phyloP scores from a whole-genome alignment of 768 basidiomycete species.

The Lactarius indigo region DNA sequence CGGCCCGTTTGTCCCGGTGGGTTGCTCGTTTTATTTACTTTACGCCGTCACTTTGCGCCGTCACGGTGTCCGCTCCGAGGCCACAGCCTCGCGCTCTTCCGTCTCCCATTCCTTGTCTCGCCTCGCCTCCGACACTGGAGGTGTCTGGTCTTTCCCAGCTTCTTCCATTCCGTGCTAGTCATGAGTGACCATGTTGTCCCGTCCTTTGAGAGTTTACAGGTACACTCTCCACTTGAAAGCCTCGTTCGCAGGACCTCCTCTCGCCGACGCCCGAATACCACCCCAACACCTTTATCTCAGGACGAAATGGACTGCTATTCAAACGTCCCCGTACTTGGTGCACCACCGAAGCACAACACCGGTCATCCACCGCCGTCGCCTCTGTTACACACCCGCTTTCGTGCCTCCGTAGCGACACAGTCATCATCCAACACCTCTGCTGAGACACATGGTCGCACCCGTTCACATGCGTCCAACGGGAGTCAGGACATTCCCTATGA shows the following conservation, averaged over 20 bases:
- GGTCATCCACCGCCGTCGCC: conserved; percentile 40
- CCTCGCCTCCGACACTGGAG: conserved; percentile 1
- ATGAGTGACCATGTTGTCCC: conserved; percentile 14
- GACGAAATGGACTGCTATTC: background rate
- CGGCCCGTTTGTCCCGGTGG: background rate
- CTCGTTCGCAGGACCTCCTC: conserved; percentile 54
- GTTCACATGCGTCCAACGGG: conserved; percentile 19
- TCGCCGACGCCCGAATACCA: conserved; percentile 33
- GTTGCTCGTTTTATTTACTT: too few species aligned
- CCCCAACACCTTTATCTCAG: conserved; percentile 9
- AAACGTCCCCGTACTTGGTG: conserved; percentile 15
- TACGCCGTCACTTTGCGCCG: too few species aligned
- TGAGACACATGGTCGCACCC: conserved; percentile 15
- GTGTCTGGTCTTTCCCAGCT: background rate
- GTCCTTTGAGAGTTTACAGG: conserved; percentile 28
- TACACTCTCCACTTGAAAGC: conserved; percentile 55
- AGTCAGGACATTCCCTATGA: conserved; percentile 26
- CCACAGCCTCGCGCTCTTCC: background rate
- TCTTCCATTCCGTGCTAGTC: background rate
- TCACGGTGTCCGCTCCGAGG: background rate
- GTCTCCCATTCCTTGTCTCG: background rate
- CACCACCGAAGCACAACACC: conserved; percentile 16
- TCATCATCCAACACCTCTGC: conserved; percentile 30
- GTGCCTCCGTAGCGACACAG: conserved; percentile 39
- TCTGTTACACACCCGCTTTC: conserved; percentile 47